Evolutionary conservation across 1,284 basidiomycete genomes (phyloP), one percentile per base, ranked within the genome.

Genomic region (Pseudozyma hubeiensis): DNA sequence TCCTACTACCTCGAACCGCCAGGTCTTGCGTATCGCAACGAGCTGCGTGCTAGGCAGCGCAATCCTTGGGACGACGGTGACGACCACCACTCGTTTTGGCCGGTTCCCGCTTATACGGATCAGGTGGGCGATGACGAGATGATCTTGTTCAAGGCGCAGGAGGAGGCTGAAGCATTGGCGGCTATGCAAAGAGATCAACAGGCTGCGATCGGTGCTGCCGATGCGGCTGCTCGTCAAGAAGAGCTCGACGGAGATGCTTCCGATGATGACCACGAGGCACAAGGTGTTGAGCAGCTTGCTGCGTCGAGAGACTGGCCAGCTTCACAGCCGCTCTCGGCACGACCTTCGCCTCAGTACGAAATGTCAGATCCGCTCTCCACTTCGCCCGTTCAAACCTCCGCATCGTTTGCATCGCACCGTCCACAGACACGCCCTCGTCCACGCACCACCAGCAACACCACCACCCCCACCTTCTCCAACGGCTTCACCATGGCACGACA

Each of bases 111-210:
- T 0, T 75, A 75, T 33, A 71, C 68, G 1, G 59, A 59, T 39
- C 48, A 71, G 33, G 67, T 71, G 0, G 64, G 72, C 0, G 72
- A 75, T 24, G 72, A 75, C 43, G 72, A 75, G 40, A 75, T 75
- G 72, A 56, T 75, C 47, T 57, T 75, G 13, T 75, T 67, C 67
- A 75, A 67, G 34, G 60, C 72, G 35, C 61, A 74, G 39, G 66
- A 63, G 19, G 63, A 69, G 40, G 64, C 64, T 1, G 48, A 72
- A 17, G 60, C 59, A 2, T 19, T 59, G 10, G 56, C 53, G 7
- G 55, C 60, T 10, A 45, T 57, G 16, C 59, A 66, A 29, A 39
- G 57, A 0, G 45, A 56, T 19, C 58, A 54, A 19, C 44, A 31
- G 35, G 35, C 35, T 31, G 46, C 41, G 7, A 24, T 34, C 8